phyloP scores from a whole-genome alignment of 108 stramenopile genomes.

The Skeletonema menzelii region DNA sequence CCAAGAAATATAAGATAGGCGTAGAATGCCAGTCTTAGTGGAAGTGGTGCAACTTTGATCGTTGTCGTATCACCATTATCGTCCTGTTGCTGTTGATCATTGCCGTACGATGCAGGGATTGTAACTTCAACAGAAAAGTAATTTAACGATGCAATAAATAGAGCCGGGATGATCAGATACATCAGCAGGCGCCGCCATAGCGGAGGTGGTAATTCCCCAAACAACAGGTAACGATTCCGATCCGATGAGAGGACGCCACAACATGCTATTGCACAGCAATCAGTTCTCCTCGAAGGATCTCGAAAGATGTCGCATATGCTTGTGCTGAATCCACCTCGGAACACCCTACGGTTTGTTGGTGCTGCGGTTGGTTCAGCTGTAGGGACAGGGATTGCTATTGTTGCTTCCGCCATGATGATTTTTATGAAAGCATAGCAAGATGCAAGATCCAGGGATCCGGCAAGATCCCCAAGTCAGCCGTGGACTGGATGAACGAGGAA shows the following conservation, averaged over 20 bases:
- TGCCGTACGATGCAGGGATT: neutral
- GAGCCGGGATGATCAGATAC: constrained; percentile 32
- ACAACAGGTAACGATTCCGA: constrained; percentile 32
- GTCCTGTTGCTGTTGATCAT: neutral
- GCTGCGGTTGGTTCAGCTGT: neutral
- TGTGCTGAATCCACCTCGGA: constrained; percentile 42
- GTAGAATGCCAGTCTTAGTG: constrained; percentile 11
- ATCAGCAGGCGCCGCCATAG: constrained; percentile 37
- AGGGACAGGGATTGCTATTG: neutral
- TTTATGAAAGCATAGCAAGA: too few species aligned
- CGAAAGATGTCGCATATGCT: constrained; percentile 42
- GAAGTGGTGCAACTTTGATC: constrained; percentile 24
- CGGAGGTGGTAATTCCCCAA: constrained; percentile 44
- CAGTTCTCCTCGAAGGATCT: constrained; percentile 36
- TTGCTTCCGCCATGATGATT: neutral
- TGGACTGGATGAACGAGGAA: too few species aligned
- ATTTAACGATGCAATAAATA: constrained; percentile 36
- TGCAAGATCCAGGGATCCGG: too few species aligned
- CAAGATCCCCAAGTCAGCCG: too few species aligned
- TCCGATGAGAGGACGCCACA: constrained; percentile 41
- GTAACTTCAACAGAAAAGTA: constrained; percentile 40
- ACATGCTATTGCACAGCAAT: constrained; percentile 50
- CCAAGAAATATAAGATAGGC: constrained; percentile 17
- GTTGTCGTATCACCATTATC: constrained; percentile 4
- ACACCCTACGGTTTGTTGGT: constrained; percentile 9